Evolutionary conservation across 1,284 basidiomycete species (phyloP), one percentile per base, ranked within the genome.

Genomic region (Trichosporon faecale): DNA sequence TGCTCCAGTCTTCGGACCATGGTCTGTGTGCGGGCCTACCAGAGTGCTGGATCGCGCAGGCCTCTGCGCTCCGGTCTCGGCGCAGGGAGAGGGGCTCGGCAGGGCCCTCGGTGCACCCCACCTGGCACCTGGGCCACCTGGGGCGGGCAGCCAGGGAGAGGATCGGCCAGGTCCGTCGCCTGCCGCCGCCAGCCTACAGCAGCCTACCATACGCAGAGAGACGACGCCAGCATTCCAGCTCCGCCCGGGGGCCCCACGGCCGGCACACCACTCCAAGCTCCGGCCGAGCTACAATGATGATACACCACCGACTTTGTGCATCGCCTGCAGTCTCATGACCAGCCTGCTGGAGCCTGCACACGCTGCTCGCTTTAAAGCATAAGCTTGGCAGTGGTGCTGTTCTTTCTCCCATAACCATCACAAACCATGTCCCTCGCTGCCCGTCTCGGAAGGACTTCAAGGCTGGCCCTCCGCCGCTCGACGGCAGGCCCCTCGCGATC

Each of bases 221-320:
- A 9, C 29, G 4, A n/a, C 27, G 27, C 29, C 55, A 12, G 27
- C 57, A 61, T 61, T 31, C 57, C 57, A 61, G 57, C 57, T 61
- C 57, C 57, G 57, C 57, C 57, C 57, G 57, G 57, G 57, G 57
- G 57, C 57, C 57, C 57, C 57, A 61, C 57, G 57, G 57, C 57
- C 29, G 27, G 57, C 27, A 31, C 57, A 29, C 27, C 29, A 29
- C 27, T 12, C 6, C 57, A 31, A 31, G 57, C 57, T 61, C 57
- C 57, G 57, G 57, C 57, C 57, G 57, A 61, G 27, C n/a, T n/a
- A n/a, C 57, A 18, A 61, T 61, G 57, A 61, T 61, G 57, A 31
- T 61, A 33, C 35, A 37, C 35, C 35, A 37, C 29, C 55, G 57
- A 61, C 57, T 31, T 31, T 31, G 57, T 61, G 27, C 57, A 31